Evolutionary conservation across 345 rosid genomes (phyloP).

Genomic region (Eucalyptus erythrocorys): DNA sequence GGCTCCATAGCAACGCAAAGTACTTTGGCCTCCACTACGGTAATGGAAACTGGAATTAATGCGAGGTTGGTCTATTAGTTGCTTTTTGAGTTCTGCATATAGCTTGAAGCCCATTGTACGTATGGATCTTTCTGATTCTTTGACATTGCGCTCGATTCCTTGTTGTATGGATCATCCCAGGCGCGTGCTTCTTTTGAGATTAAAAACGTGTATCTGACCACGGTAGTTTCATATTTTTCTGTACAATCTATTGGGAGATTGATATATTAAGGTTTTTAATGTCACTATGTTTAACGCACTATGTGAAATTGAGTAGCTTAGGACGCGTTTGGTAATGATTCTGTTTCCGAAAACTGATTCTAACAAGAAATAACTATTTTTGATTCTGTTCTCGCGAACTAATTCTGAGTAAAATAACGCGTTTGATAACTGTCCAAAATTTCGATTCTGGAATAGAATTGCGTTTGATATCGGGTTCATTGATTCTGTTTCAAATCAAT

Average conservation of each 20-base stretch:
- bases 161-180: not conserved
- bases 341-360: no score
- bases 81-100: not conserved
- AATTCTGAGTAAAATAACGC: no score
- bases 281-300: not conserved
- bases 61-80: not conserved
- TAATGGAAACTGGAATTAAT: not conserved
- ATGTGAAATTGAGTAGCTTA: not conserved
- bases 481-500: no score
- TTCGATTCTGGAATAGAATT: no score
- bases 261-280: not conserved
- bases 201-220: no score
- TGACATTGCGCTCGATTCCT: not conserved
- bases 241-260: not conserved
- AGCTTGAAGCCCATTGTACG: not conserved
- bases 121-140: no score
- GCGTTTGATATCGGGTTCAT: no score
- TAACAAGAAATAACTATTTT: no score
- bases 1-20: not conserved
- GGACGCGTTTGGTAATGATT: no score
- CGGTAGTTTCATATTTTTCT: not conserved
- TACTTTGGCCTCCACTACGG: not conserved
- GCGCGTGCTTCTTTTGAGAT: not conserved
- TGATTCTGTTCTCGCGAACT: no score
- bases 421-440: no score